Evolutionary conservation across 192 early-diverging fungal species (phyloP), one percentile per base, ranked within the genome.

Genomic region (Coemansia sp.): DNA sequence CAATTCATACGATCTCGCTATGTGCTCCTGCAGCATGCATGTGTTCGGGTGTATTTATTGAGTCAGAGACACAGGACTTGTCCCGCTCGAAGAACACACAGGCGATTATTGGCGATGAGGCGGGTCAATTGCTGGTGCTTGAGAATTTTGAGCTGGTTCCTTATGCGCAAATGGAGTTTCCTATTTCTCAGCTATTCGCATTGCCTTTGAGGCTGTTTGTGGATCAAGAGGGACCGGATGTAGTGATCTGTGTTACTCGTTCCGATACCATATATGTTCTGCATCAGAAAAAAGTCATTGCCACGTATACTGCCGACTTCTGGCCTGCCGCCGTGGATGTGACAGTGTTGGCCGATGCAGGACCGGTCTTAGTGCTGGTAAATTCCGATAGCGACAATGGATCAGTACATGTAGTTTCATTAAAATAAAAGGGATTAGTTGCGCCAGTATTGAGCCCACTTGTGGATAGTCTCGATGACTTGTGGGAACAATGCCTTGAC

Each of bases 401-500:
- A 26, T 26, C 23, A 4, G 23, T 26, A 4, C 23, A 26, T 26
- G 23, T 26, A 26, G 23, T 26, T 26, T 26, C 23, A 26, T 26
- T 26, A 26, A 39, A 39, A 39, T 39, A 39, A 8, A 7, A 21
- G 2, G 2, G 41, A 6, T 38, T 56, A 79, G 52, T 67, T 68
- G 13, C 76, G 70, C 84, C 86, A 92, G 61, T 92, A 88, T 63
- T 94, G 92, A 1, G 93, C 91, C 87, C 92, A 91, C 59, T 90
- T 89, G 81, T 99, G 97, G n/a, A 97, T 89, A 12, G 89, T 89
- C 63, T 99, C 97, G 69, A 97, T 94, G 36, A 99, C 90, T 65
- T 98, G 96, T 2, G 97, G 97, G 57, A 99, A 96, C 57, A 97
- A 73, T 0, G 97, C 97, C 53, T 83, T 87, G 23, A 97, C 88